A percentile compares a stretch with the other conserved stretches of the same genome.
Evolutionary conservation across 2,329 filamentous ascomycete species (phyloP).

Genomic region (Fusarium scirpi): DNA sequence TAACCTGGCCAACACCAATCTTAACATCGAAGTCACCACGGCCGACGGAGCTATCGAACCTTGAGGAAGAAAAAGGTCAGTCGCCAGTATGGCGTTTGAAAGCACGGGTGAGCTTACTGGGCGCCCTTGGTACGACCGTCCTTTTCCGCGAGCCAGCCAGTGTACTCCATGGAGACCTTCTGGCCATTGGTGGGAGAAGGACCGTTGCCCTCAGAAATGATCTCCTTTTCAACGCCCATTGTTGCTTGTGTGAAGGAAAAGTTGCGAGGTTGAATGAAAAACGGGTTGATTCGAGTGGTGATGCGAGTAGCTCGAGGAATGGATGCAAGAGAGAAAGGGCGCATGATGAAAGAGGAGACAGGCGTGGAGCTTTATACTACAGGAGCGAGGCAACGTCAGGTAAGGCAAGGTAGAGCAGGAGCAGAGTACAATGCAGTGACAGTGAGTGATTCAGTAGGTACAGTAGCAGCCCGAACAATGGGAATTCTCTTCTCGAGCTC

Average conservation of each 20-base stretch:
- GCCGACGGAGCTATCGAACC: conserved; percentile 89
- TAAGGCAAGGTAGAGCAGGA: background rate
- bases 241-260: conserved; percentile 47
- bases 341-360: conserved; percentile 34
- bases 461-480: conserved; percentile 20
- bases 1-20: conserved; percentile 88
- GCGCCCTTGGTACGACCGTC: conserved; percentile 74
- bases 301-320: conserved; percentile 33
- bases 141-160: conserved; percentile 83
- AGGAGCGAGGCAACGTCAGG: conserved; percentile 11
- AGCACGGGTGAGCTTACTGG: conserved; percentile 67
- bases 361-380: conserved; percentile 39
- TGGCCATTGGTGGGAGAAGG: conserved; percentile 74
- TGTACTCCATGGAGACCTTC: conserved; percentile 89
- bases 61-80: conserved; percentile 53
- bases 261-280: conserved; percentile 35
- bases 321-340: conserved; percentile 39
- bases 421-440: conserved; percentile 24
- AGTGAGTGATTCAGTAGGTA: conserved; percentile 20
- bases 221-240: conserved; percentile 81
- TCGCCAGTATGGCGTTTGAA: background rate
- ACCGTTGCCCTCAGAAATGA: conserved; percentile 71
- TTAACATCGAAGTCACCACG: conserved; percentile 79
- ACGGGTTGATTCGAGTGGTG: conserved; percentile 36
- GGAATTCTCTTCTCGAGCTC: conserved; percentile 38